Evolutionary conservation across 306 rosid genomes (phyloP).

Genomic region (Sindora glabra): DNA sequence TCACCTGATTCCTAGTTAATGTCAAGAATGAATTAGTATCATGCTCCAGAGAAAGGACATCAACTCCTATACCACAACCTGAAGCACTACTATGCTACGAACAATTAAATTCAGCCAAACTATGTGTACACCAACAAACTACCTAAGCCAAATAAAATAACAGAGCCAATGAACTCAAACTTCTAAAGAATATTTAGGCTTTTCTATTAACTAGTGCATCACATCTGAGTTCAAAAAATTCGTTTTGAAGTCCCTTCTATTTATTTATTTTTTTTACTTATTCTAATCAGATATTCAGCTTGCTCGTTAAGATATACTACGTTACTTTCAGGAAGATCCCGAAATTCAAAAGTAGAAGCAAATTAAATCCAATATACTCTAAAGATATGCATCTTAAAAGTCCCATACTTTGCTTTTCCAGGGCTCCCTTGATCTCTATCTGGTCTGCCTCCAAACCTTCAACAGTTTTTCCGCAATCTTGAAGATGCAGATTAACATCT

Average conservation of each 20-base stretch:
- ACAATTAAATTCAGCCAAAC: not conserved
- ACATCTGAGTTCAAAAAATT: not conserved
- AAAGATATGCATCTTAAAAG: not conserved
- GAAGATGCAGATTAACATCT: constrained; percentile 69
- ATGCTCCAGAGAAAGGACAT: not conserved
- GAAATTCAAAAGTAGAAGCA: not conserved
- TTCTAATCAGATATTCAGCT: too few species aligned
- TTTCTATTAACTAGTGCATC: not conserved
- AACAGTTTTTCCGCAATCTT: constrained; percentile 58
- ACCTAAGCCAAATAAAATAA: not conserved
- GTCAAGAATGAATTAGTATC: not conserved
- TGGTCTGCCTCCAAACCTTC: constrained; percentile 68
- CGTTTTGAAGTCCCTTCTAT: not conserved
- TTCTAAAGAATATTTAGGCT: not conserved
- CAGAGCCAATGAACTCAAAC: not conserved
- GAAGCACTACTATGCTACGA: not conserved
- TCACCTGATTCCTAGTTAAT: not conserved
- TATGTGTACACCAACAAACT: not conserved
- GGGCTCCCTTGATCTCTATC: constrained; percentile 58
- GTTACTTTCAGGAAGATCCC: too few species aligned
- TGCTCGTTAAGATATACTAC: too few species aligned
- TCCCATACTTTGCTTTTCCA: constrained; percentile 73
- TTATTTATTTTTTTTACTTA: too few species aligned
- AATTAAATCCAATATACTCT: not conserved
- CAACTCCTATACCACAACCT: too few species aligned